Conservation (phyloP, 2,329 filamentous ascomycete genomes). For the Curvularia lunata region DNA sequence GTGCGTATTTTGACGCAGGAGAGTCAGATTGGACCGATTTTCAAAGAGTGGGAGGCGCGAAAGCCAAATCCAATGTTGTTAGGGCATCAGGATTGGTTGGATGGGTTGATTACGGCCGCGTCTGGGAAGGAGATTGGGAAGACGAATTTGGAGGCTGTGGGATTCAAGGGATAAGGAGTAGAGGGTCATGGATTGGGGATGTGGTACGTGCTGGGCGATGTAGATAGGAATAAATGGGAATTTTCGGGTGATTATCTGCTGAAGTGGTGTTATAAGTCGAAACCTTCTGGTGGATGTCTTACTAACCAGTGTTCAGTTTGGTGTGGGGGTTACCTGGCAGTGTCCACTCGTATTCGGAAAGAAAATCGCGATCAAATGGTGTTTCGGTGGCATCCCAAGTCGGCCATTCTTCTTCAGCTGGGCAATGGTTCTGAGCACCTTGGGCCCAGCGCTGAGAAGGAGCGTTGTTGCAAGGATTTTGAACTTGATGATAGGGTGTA, state of each 20-base stretch:
- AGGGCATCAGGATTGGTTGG: constrained; percentile 49
- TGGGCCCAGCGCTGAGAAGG: neutral
- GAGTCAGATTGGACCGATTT: constrained; percentile 42
- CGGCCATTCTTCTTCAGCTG: neutral
- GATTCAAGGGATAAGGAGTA: constrained; percentile 11
- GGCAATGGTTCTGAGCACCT: neutral
- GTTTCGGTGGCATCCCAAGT: neutral
- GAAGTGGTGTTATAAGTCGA: too few relatives aligned
- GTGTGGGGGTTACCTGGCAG: neutral
- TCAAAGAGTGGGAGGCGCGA: constrained; percentile 30
- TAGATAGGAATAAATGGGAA: neutral
- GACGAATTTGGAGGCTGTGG: constrained; percentile 32
- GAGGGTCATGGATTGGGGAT: too few relatives aligned
- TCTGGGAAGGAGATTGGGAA: constrained; percentile 22
- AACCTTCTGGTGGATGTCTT: neutral
- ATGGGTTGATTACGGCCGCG: constrained; percentile 41
- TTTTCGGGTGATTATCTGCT: neutral
- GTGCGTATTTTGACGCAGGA: constrained; percentile 48
- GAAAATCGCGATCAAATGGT: neutral
- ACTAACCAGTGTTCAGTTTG: neutral
- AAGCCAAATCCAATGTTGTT: constrained; percentile 48
- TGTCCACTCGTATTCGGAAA: neutral
- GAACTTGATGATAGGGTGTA: too few relatives aligned
- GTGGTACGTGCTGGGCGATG: too few relatives aligned
- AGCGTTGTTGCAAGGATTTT: neutral